Evolutionary conservation across 1,284 basidiomycete species (phyloP), one percentile per base, ranked within the genome.

Genomic region (Singerocomus inundabilis): DNA sequence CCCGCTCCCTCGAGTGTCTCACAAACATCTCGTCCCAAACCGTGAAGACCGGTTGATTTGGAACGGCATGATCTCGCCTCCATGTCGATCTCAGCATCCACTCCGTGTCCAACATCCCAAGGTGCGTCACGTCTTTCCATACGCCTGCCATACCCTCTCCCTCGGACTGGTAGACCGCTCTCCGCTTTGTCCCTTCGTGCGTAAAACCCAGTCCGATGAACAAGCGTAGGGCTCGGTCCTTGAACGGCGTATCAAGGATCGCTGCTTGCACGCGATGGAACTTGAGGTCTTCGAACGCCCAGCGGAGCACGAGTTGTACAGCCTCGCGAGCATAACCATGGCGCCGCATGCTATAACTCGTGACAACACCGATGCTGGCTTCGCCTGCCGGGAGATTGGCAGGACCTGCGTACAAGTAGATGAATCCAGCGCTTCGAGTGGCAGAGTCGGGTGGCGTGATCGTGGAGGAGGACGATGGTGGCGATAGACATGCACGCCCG

Each of bases 21-120:
- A 59, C 56, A 44, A 87, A 72, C 49, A 87, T 69, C 59, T 82
- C 82, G 49, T 85, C 84, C 85, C 85, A 87, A 8, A 79, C 57
- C 2, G 72, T 72, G 30, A 62, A 57, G 2, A 74, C 70, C 1
- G 71, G 53, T 4, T 39, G 36, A 13, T 48, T 35, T 4, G 12
- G 24, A 10, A 66, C 1, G 3, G 18, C n/a, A 31, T 42, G 41
- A 2, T n/a, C 25, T 4, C 6, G 41, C 33, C 21, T 40, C 31
- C 57, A 38, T 16, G 44, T 48, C 9, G 55, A 47, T 37, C 72
- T 72, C 49, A 78, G 60, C 36, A 71, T 54, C 81, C 81, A 87
- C 44, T 85, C 82, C 0, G 79, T 84, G 48, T 79, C 82, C 49
- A 87, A 64, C 54, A 86, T 71, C 8, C 74, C 81, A 48, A 84